phyloP scores from a whole-genome alignment of 2,329 filamentous ascomycete species.

The Geosmithia flava region DNA sequence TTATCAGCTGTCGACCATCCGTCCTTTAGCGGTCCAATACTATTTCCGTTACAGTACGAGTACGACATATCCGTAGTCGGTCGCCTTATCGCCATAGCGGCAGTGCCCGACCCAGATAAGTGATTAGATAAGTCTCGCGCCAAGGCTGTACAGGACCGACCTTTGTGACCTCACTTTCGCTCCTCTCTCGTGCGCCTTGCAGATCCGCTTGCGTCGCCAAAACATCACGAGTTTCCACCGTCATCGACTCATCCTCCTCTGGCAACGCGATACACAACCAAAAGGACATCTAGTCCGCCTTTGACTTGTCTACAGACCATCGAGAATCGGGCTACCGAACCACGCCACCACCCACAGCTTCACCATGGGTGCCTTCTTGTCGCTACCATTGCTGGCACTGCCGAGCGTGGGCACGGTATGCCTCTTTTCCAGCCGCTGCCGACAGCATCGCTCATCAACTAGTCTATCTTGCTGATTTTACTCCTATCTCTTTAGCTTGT shows the following conservation, averaged over 20 bases:
- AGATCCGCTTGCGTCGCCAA: background rate
- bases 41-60: too few relatives aligned
- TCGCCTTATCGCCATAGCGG: too few relatives aligned
- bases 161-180: background rate
- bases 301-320: background rate
- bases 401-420: slow-evolving; percentile 74
- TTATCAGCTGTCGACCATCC: background rate
- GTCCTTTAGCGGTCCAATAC: too few relatives aligned
- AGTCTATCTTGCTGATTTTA: background rate
- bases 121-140: background rate
- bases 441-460: background rate
- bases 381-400: slow-evolving; percentile 76
- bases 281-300: background rate
- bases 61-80: too few relatives aligned
- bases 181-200: background rate
- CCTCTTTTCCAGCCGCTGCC: background rate
- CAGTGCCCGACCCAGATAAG: background rate
- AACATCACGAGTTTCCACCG: background rate
- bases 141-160: too few relatives aligned
- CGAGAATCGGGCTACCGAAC: background rate
- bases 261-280: background rate
- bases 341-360: background rate
- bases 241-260: background rate
- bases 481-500: slow-evolving; percentile 40
- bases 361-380: slow-evolving; percentile 80